phyloP scores from a whole-genome alignment of 306 rosid genomes.

The Datisca glomerata region DNA sequence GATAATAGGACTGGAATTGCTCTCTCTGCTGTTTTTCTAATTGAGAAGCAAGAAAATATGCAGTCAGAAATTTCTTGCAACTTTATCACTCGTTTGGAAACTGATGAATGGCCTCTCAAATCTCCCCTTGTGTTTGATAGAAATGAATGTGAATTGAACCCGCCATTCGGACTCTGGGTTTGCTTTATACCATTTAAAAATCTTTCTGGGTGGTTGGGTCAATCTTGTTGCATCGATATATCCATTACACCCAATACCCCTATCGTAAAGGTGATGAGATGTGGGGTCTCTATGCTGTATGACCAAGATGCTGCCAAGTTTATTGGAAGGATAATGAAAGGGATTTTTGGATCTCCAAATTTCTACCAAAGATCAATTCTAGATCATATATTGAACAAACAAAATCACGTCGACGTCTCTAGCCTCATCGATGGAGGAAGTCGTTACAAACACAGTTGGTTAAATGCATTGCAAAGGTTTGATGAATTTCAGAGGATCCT shows the following conservation, averaged over 20 bases:
- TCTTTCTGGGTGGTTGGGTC: background rate
- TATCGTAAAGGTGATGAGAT: conserved; percentile 3
- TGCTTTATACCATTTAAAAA: conserved; percentile 5
- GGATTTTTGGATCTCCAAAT: background rate
- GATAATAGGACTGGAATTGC: conserved; percentile 14
- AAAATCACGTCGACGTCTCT: background rate
- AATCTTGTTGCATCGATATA: background rate
- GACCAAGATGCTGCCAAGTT: conserved; percentile 5
- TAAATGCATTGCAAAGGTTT: conserved; percentile 7
- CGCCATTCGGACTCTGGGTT: background rate
- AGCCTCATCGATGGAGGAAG: conserved; percentile 1
- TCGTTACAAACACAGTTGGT: conserved; percentile 5
- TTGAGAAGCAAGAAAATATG: background rate
- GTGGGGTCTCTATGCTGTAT: conserved; percentile 4
- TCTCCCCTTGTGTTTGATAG: background rate
- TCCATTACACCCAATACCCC: conserved; percentile 1
- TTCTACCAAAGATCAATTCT: background rate
- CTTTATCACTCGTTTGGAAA: background rate
- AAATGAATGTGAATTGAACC: background rate
- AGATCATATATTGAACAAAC: conserved; percentile 7
- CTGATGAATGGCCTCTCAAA: conserved; percentile 6
- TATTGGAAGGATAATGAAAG: conserved; percentile 2
- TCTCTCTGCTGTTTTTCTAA: conserved; percentile 2
- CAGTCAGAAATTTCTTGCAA: background rate
- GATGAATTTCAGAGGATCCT: background rate